Conservation (phyloP, 2,329 filamentous ascomycete genomes). For the Aspergillus intermedius region DNA sequence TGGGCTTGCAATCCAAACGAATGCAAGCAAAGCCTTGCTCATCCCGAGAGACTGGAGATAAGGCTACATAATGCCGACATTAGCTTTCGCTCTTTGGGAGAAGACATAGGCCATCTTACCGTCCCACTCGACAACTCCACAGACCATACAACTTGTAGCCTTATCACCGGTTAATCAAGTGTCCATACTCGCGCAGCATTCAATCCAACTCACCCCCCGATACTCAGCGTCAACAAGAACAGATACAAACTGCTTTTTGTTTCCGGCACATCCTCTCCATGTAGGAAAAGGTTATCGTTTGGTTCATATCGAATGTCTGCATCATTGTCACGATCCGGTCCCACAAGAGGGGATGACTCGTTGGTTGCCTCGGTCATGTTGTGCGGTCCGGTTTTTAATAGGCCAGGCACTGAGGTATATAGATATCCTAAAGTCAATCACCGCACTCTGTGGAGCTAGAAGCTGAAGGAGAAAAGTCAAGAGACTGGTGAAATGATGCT, state of each 20-base stretch:
- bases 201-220: constrained; percentile 55
- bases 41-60: constrained; percentile 73
- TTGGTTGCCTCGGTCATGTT: neutral
- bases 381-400: too few relatives aligned
- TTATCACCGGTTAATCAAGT: constrained; percentile 15
- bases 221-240: constrained; percentile 75
- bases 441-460: too few relatives aligned
- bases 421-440: too few relatives aligned
- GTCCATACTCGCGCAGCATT: neutral
- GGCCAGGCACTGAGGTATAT: too few relatives aligned
- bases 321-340: constrained; percentile 17
- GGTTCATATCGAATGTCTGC: too few relatives aligned
- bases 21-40: constrained; percentile 73
- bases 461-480: too few relatives aligned
- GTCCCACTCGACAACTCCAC: constrained; percentile 92
- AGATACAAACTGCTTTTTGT: constrained; percentile 77
- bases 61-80: constrained; percentile 38
- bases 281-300: too few relatives aligned
- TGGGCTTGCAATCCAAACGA: constrained; percentile 80
- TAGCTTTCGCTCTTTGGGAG: neutral
- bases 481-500: neutral
- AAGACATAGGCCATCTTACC: constrained; percentile 32
- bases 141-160: constrained; percentile 90
- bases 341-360: constrained; percentile 27
- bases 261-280: constrained; percentile 46